Conservation (phyloP, 2,329 filamentous ascomycete genomes). For the Graphilbum ipis-grandicollis region DNA sequence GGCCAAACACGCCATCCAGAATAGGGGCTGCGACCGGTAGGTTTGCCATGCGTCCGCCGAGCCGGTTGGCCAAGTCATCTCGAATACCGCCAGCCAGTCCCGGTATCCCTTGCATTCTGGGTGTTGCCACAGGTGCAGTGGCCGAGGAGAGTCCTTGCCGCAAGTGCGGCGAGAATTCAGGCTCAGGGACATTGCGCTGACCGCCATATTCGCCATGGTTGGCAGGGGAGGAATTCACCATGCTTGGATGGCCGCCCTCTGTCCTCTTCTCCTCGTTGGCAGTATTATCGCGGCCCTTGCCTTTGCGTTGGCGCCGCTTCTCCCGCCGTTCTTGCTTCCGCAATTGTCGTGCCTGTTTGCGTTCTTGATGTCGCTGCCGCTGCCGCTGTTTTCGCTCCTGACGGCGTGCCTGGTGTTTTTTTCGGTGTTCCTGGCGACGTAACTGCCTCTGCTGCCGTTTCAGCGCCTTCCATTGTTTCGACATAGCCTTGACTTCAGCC, state of each 20-base stretch:
- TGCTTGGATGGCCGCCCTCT: too few species aligned
- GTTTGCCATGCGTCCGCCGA: not conserved
- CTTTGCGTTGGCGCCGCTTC: not conserved
- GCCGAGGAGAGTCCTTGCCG: too few species aligned
- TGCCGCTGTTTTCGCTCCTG: not conserved
- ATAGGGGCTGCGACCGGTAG: not conserved
- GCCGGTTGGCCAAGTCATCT: not conserved
- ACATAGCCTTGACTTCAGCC: slow-evolving; percentile 26
- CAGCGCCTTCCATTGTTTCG: slow-evolving; percentile 23
- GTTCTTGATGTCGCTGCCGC: not conserved
- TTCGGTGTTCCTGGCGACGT: slow-evolving; percentile 15
- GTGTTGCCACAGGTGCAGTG: too few species aligned
- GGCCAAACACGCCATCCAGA: slow-evolving; percentile 3
- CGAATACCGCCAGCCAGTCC: not conserved
- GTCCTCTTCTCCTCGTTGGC: not conserved
- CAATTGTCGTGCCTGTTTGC: not conserved
- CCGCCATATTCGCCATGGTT: not conserved
- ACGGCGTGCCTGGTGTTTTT: slow-evolving; percentile 8
- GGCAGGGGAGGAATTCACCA: too few species aligned
- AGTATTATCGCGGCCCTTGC: not conserved
- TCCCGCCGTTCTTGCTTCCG: slow-evolving; percentile 1
- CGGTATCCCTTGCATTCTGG: not conserved
- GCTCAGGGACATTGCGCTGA: too few species aligned
- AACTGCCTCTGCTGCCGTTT: slow-evolving; percentile 19
- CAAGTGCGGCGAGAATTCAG: too few species aligned